Evolutionary conservation across 768 basidiomycete species (phyloP), one percentile per base, ranked within the genome.

Genomic region (Amanita exitialis): DNA sequence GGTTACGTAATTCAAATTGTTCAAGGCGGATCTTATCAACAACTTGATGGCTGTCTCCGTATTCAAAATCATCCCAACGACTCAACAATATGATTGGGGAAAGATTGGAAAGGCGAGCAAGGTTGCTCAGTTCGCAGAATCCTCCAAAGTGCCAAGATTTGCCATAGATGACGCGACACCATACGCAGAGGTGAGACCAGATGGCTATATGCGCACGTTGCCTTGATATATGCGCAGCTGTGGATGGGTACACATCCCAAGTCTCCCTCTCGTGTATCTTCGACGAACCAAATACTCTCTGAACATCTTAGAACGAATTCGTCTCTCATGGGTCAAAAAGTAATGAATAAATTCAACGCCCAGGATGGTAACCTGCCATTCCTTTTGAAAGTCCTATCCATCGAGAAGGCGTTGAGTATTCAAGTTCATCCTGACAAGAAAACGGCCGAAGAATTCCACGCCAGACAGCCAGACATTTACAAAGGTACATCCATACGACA

Each of bases 181-280:
- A 3, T 98, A 98, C 63, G 95, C 96, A 23, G 95, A 99, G 82
- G 95, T 91, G 64, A 47, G 80, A 57, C 36, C 47, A 21, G 41
- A 35, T 23, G 38, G 15, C 47, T 34, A 20, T n/a, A 20, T 34
- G 16, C 15, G 5, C 18, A 48, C 51, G 32, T 38, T 21, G 5
- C 37, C 44, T 28, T 37, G 39, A 60, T 55, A 36, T 58, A 47
- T 34, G 21, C 28, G 32, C 12, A 97, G 93, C 72, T 99, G 39
- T 99, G 96, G 96, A 98, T 98, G 95, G 96, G 96, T 8, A 98
- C 96, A 0, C 96, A 98, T 59, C 77, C 88, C 2, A 87, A 71
- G 9, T 75, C 77, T 13, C 76, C 79, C 15, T 77, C 77, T 1
- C 62, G 48, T 28, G 64, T 77, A 8, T 48, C 60, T 10, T 61